These are phyloP conservation scores for Lolium multiflorum DNA, from an alignment of 176 grass and related monocot genomes.

Conservation along the genomic window DNA sequence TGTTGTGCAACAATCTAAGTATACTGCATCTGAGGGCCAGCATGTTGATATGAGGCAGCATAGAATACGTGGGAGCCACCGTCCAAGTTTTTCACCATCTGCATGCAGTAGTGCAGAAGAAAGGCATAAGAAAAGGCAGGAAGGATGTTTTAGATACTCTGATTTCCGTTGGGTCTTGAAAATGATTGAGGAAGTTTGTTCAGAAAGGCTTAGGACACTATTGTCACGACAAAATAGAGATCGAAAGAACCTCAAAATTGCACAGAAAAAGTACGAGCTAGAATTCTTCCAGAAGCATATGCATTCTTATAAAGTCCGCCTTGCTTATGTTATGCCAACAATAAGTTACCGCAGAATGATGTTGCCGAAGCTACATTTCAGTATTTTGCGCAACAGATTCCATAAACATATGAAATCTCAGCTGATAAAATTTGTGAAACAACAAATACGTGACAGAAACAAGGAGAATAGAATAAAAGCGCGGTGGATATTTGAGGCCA, in stretches of 20 bases:
- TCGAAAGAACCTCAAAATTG: slow-evolving; percentile 55
- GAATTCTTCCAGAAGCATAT: slow-evolving; percentile 44
- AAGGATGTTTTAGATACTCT: slow-evolving; percentile 24
- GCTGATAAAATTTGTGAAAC: slow-evolving; percentile 49
- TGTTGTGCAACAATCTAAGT: slow-evolving; percentile 15
- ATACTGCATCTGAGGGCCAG: slow-evolving; percentile 6
- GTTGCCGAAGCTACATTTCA: slow-evolving; percentile 48
- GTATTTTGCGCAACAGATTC: slow-evolving; percentile 47
- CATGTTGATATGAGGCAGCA: slow-evolving; percentile 23
- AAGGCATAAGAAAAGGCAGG: slow-evolving; percentile 29
- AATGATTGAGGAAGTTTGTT: slow-evolving; percentile 59
- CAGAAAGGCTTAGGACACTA: slow-evolving; percentile 51
- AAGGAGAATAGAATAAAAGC: slow-evolving; percentile 58
- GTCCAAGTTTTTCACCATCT: slow-evolving; percentile 20
- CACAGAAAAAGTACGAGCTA: slow-evolving; percentile 30
- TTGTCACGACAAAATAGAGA: slow-evolving; percentile 56
- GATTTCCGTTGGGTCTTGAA: slow-evolving; percentile 16
- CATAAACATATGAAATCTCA: slow-evolving; percentile 54
- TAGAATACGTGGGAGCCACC: slow-evolving; percentile 18
- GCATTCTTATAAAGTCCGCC: slow-evolving; percentile 30
- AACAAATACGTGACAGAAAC: slow-evolving; percentile 69
- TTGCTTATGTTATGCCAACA: slow-evolving; percentile 36
- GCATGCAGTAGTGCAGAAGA: slow-evolving; percentile 38
- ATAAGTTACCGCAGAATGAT: slow-evolving; percentile 42
- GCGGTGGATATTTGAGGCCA: slow-evolving; percentile 65